Evolutionary conservation across 1,284 basidiomycete species (phyloP).

Genomic region (Phaffia rhodozyma): DNA sequence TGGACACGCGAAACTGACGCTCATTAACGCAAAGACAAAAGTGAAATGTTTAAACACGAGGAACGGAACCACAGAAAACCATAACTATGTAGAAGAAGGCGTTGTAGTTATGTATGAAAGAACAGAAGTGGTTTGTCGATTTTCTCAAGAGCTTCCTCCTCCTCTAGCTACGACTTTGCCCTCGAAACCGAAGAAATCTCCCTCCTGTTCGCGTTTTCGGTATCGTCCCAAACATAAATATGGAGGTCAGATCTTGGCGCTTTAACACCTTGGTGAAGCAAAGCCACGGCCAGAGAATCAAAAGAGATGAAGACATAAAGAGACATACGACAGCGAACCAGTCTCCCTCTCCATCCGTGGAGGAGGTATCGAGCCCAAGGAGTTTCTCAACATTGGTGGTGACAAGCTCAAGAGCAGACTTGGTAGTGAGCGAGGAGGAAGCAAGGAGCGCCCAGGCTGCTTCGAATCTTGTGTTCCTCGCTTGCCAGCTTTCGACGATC

Average conservation of each 20-base stretch:
- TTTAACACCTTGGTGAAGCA: background rate
- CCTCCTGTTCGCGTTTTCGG: slow-evolving; percentile 20
- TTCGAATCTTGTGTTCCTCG: too few relatives aligned
- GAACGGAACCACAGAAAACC: too few relatives aligned
- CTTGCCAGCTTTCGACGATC: too few relatives aligned
- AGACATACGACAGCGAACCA: slow-evolving; percentile 11
- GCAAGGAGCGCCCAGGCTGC: background rate
- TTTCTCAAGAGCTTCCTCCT: background rate
- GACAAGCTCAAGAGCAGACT: slow-evolving; percentile 1
- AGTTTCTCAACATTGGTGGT: slow-evolving; percentile 50
- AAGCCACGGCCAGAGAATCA: background rate
- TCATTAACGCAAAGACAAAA: too few relatives aligned
- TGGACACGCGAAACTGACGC: too few relatives aligned
- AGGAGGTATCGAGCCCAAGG: slow-evolving; percentile 41
- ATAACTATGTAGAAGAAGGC: too few relatives aligned
- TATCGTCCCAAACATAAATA: too few relatives aligned
- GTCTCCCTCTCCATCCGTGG: background rate
- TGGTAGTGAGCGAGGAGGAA: background rate
- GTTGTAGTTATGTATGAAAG: too few relatives aligned
- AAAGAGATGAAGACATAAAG: background rate
- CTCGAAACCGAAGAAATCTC: slow-evolving; percentile 6
- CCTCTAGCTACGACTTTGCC: slow-evolving; percentile 14
- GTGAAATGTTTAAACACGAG: too few relatives aligned
- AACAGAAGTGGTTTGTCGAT: too few relatives aligned
- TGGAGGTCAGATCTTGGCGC: background rate